phyloP scores from a whole-genome alignment of 2,329 filamentous ascomycete genomes.

The Neofusicoccum ribis region DNA sequence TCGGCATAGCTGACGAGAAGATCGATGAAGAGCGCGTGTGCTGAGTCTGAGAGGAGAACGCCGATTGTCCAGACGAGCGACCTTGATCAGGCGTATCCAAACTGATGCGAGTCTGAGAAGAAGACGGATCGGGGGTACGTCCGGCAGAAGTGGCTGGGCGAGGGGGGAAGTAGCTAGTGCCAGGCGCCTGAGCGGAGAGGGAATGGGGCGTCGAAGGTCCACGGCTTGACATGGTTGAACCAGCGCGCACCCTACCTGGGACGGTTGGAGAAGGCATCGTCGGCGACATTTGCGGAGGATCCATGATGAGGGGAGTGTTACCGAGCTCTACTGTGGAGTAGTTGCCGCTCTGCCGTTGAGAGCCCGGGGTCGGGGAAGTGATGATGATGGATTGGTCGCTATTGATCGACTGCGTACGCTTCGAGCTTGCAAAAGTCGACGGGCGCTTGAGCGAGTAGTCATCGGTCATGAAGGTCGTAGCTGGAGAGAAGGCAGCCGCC shows the following conservation, averaged over 20 bases:
- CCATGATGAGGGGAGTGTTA: constrained; percentile 55
- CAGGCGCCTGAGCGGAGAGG: constrained; percentile 18
- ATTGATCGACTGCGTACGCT: constrained; percentile 44
- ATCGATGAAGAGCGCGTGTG: constrained; percentile 66
- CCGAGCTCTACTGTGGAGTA: constrained; percentile 39
- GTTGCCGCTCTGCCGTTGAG: constrained; percentile 17
- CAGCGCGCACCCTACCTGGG: constrained; percentile 54
- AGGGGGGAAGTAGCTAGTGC: constrained; percentile 35
- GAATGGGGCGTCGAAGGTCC: constrained; percentile 53
- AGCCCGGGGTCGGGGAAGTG: constrained; percentile 2
- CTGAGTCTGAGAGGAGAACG: constrained; percentile 15
- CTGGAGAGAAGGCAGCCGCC: constrained; percentile 61
- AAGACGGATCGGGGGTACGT: constrained; percentile 5
- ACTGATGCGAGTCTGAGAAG: constrained; percentile 13
- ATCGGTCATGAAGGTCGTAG: constrained; percentile 44
- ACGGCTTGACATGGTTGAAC: constrained; percentile 55
- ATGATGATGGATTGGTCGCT: constrained; percentile 35
- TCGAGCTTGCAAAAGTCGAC: constrained; percentile 37
- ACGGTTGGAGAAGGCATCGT: constrained; percentile 7
- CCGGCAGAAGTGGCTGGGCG: constrained; percentile 34
- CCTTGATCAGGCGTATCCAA: constrained; percentile 41
- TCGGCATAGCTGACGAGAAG: constrained; percentile 84
- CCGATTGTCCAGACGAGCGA: constrained; percentile 33
- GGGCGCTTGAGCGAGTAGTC: constrained; percentile 43
- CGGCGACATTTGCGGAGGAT: constrained; percentile 28